A percentile compares a stretch with the other conserved stretches of the same genome.
Evolutionary conservation across 441 rosid genomes (phyloP).

Genomic region (Codiaeum variegatum): DNA sequence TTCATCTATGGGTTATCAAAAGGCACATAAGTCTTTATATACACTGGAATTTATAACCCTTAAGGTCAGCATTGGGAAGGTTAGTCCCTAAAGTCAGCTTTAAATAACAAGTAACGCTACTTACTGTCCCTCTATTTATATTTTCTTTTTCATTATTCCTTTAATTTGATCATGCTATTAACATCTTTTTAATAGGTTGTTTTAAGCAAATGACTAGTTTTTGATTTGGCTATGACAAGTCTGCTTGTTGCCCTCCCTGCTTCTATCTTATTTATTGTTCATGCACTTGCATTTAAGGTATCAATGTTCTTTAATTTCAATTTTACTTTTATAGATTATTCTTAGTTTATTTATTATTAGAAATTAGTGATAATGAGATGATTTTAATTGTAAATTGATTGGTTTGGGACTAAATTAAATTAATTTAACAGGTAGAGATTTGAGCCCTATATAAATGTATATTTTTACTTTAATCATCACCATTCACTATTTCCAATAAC

Average conservation of each 20-base stretch:
- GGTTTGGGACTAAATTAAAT: no score
- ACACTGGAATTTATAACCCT: no score
- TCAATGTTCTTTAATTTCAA: not conserved
- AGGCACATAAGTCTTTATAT: no score
- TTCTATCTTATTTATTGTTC: conserved; percentile 63
- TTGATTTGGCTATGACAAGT: conserved; percentile 42
- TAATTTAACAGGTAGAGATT: no score
- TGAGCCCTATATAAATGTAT: no score
- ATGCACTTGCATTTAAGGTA: conserved; percentile 83
- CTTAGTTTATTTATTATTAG: not conserved
- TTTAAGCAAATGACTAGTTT: conserved; percentile 3
- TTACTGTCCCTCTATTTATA: no score
- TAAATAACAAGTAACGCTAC: no score
- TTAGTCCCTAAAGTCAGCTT: no score
- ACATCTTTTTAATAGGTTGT: conserved; percentile 4
- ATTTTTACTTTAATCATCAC: no score
- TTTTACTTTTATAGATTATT: not conserved
- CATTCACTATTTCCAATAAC: not conserved
- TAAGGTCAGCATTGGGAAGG: no score
- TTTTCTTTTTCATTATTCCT: not conserved
- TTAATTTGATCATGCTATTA: not conserved
- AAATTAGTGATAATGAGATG: not conserved
- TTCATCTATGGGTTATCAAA: no score
- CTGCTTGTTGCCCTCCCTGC: conserved; percentile 61
- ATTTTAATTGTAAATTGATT: no score